Base-by-base conservation (phyloP, 176 grass and related monocot genomes). In the Carex kokanica region DNA sequence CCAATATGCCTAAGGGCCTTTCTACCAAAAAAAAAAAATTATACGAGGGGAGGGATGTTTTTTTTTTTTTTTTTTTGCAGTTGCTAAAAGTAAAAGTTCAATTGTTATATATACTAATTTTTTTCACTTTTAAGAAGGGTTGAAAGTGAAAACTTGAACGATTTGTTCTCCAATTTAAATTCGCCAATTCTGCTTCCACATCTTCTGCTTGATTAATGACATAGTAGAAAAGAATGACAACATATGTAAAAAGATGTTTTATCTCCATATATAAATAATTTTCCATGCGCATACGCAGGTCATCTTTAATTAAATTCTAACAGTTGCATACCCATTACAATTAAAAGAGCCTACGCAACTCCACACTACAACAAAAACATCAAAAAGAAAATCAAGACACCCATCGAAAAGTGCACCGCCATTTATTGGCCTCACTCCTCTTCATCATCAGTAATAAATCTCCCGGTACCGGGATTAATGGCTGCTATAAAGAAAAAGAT, bases 401-500 rank as follows among this genome's bases (percentile, higher is more conserved):
- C 27, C 1, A 27, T 27, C 5, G 25, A 38, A 55, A 78, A 45
- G 23, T 66, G 63, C 29, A 9, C 12, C 16, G 4, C 16, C 8
- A 18, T 55, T 40, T 51, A 55, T 66, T 24, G 14, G 62, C 51
- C 66, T 73, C 17, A 62, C 8, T 81, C 52, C 10, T 87, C 73
- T 6, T 88, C 74, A 1, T 86, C 84, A n/a, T 93, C 91, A 0
- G 91, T 90, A 40, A 93, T 31, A 68, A 93, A 93, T 52, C 83
- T 90, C 4, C 91, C 91, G 8, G 84, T 90, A 21, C 86, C 91
- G 0, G 88, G 91, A 62, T 93, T 93, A 47, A 93, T 67, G 8
- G 91, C 91, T 0, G 91, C 91, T 34, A 90, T 45, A 68, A 93
- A 93, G 88, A 93, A 93, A 84, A 93, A 87, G 56, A 80, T 18